Evolutionary conservation across 2,329 filamentous ascomycete species (phyloP).

Genomic region (Blastomyces parvus): DNA sequence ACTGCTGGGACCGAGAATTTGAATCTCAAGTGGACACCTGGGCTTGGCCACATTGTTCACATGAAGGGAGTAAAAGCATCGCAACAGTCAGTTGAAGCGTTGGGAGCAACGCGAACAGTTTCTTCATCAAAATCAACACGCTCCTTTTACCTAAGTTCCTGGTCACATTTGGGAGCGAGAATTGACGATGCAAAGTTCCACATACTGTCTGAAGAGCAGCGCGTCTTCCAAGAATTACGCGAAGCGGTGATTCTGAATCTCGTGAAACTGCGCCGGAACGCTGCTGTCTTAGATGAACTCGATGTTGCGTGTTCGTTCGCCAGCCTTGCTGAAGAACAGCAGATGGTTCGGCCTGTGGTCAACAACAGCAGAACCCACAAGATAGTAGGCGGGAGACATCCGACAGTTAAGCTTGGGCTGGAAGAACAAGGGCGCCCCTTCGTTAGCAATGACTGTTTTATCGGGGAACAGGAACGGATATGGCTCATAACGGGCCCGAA

Average conservation of each 20-base stretch:
- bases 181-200: slow-evolving; percentile 69
- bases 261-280: slow-evolving; percentile 78
- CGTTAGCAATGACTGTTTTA: slow-evolving; percentile 73
- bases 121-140: slow-evolving; percentile 74
- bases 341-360: slow-evolving; percentile 63
- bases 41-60: slow-evolving; percentile 82
- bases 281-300: slow-evolving; percentile 82
- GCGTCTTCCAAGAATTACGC: slow-evolving; percentile 66
- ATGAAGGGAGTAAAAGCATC: slow-evolving; percentile 68
- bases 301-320: slow-evolving; percentile 86
- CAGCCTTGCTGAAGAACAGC: slow-evolving; percentile 62
- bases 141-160: slow-evolving; percentile 73
- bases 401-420: slow-evolving; percentile 80
- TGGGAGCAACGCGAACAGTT: slow-evolving; percentile 48
- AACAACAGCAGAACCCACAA: slow-evolving; percentile 57
- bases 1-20: slow-evolving; percentile 56
- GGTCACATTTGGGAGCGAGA: slow-evolving; percentile 68
- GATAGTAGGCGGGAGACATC: slow-evolving; percentile 78
- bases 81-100: slow-evolving; percentile 32
- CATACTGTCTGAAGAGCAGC: slow-evolving; percentile 75
- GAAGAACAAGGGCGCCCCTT: slow-evolving; percentile 71
- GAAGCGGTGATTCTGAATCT: slow-evolving; percentile 69
- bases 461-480: slow-evolving; percentile 65
- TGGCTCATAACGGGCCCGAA: slow-evolving; percentile 74
- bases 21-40: slow-evolving; percentile 75